phyloP scores from a whole-genome alignment of 352 stramenopile species.

The Pythium aristosporum region DNA sequence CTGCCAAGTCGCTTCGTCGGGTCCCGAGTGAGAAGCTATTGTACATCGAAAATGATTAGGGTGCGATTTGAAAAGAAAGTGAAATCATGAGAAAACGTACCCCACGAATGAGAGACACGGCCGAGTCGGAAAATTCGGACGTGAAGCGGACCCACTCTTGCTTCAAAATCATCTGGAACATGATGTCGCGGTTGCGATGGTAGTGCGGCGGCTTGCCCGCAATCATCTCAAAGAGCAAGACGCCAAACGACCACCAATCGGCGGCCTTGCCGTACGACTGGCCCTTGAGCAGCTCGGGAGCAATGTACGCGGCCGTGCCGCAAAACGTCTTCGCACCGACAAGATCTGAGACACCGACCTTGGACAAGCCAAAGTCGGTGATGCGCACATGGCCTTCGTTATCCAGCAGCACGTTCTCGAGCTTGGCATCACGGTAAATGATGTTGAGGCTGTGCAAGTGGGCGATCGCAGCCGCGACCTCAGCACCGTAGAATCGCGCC shows the following conservation, averaged over 20 bases:
- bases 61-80: background rate
- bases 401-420: slow-evolving; percentile 95
- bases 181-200: slow-evolving; percentile 90
- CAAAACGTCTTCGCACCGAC: slow-evolving; percentile 92
- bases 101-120: slow-evolving; percentile 91
- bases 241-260: slow-evolving; percentile 95
- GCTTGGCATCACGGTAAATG: slow-evolving; percentile 96
- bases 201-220: slow-evolving; percentile 91
- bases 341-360: slow-evolving; percentile 86
- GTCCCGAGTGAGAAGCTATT: slow-evolving; percentile 95
- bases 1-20: slow-evolving; percentile 94
- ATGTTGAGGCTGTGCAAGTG: slow-evolving; percentile 94
- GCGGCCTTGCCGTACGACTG: slow-evolving; percentile 90
- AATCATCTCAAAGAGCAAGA: slow-evolving; percentile 96
- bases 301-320: slow-evolving; percentile 93
- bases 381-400: slow-evolving; percentile 93
- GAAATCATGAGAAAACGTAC: slow-evolving; percentile 40
- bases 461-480: slow-evolving; percentile 91
- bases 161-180: slow-evolving; percentile 92
- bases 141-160: slow-evolving; percentile 95
- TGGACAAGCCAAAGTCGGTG: slow-evolving; percentile 94
- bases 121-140: slow-evolving; percentile 88
- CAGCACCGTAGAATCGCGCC: slow-evolving; percentile 92
- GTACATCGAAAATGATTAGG: slow-evolving; percentile 7
- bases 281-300: slow-evolving; percentile 89